These are phyloP conservation scores for Candida krabiensis DNA, from an alignment of 805 yeast species.

Conservation along the genomic window DNA sequence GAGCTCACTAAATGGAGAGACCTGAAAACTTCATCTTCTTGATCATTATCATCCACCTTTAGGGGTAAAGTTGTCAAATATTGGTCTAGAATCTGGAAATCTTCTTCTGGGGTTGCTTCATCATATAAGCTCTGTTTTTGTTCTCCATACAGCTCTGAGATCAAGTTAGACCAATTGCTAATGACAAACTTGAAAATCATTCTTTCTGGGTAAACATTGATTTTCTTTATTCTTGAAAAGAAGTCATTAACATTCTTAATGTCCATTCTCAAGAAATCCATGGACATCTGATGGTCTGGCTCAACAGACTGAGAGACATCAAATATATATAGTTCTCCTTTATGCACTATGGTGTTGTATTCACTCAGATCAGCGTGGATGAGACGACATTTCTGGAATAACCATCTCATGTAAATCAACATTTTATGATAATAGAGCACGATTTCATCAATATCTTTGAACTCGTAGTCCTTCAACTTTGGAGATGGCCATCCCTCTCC, in stretches of 20 bases:
- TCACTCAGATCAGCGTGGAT: conserved; percentile 98
- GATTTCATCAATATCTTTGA: conserved; percentile 64
- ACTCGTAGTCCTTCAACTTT: conserved; percentile 78
- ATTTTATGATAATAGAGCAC: conserved; percentile 71
- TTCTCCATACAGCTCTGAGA: conserved; percentile 16
- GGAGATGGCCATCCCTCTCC: conserved; percentile 93
- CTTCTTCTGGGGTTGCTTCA: conserved; percentile 38
- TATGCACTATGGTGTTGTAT: conserved; percentile 86
- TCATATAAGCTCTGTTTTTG: conserved; percentile 33
- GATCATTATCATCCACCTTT: conserved; percentile 49
- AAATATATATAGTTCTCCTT: conserved; percentile 75
- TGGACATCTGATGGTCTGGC: conserved; percentile 95
- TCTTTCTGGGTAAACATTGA: conserved; percentile 79
- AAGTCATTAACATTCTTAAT: conserved; percentile 92
- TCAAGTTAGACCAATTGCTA: conserved; percentile 39
- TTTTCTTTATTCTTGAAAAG: conserved; percentile 68
- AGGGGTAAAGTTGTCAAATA: conserved; percentile 55
- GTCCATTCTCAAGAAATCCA: conserved; percentile 96
- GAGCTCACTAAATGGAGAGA: conserved; percentile 75
- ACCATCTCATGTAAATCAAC: conserved; percentile 78
- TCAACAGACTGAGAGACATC: conserved; percentile 98
- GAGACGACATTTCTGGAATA: conserved; percentile 84
- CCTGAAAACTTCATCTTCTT: conserved; percentile 83
- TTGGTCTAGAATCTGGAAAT: conserved; percentile 40
- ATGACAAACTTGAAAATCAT: conserved; percentile 76